Percentiles rank a stretch among this genome's conserved stretches.
Conservation (phyloP, 2,329 filamentous ascomycete genomes). For the Ceratocystiopsis minuta region DNA sequence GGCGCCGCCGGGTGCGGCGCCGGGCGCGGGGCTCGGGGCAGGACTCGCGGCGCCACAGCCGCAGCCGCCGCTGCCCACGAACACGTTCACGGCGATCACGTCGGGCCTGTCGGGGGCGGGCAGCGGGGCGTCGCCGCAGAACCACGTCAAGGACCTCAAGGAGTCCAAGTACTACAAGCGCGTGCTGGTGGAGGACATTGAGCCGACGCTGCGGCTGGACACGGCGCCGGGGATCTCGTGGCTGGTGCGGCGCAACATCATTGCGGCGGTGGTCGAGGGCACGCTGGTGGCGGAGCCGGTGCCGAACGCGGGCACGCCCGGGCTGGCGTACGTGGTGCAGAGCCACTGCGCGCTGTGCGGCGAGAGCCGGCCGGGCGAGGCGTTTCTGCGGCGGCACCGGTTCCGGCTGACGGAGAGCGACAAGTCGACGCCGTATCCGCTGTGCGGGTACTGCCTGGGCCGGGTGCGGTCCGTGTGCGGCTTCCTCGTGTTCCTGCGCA, state of each 20-base stretch:
- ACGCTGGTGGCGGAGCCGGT: conserved; percentile 80
- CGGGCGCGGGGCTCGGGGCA: too few relatives aligned
- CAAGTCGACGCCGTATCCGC: conserved; percentile 70
- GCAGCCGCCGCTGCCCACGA: background rate
- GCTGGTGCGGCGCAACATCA: conserved; percentile 71
- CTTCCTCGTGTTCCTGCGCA: conserved; percentile 76
- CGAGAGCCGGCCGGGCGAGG: conserved; percentile 53
- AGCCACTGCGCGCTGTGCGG: conserved; percentile 64
- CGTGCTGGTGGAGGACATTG: conserved; percentile 73
- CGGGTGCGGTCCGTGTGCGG: conserved; percentile 80
- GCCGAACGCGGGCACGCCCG: conserved; percentile 23
- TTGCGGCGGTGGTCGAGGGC: conserved; percentile 69
- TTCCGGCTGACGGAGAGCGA: conserved; percentile 81
- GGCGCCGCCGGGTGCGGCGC: background rate
- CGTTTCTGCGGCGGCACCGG: conserved; percentile 62
- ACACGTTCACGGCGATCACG: conserved; percentile 18
- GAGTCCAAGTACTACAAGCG: conserved; percentile 93
- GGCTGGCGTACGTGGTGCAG: conserved; percentile 12
- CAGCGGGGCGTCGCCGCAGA: conserved; percentile 20
- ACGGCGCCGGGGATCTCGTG: conserved; percentile 81
- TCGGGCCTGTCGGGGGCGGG: conserved; percentile 24
- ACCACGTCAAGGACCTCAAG: conserved; percentile 34
- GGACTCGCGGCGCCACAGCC: background rate
- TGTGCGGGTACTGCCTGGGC: conserved; percentile 75
- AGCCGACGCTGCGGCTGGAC: conserved; percentile 82